Evolutionary conservation across 495 filamentous ascomycete species (phyloP).

Genomic region (Saxophila tyrrhenica): DNA sequence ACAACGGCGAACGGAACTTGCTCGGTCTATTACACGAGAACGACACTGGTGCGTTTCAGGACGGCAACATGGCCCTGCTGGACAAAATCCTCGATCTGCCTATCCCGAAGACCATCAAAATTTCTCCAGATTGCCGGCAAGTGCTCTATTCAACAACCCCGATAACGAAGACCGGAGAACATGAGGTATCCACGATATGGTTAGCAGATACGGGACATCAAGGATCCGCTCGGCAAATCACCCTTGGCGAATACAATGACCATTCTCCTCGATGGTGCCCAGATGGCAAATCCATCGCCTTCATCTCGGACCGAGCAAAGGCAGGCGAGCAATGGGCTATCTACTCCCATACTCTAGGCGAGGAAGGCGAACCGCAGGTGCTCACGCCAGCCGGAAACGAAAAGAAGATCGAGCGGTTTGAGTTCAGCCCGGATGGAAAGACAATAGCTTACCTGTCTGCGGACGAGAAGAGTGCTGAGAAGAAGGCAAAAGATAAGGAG

Average conservation of each 20-base stretch:
- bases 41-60: too few relatives aligned
- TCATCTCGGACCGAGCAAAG: conserved; percentile 20
- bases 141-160: conserved; percentile 12
- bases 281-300: conserved; percentile 13
- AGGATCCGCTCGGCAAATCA: conserved; percentile 14
- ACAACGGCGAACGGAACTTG: background rate
- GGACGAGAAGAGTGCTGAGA: conserved; percentile 20
- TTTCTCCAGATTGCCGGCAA: conserved; percentile 8
- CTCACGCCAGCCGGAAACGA: conserved; percentile 16
- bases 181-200: conserved; percentile 7
- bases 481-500: conserved; percentile 10
- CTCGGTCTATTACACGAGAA: too few relatives aligned
- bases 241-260: conserved; percentile 14
- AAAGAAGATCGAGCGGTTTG: conserved; percentile 11
- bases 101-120: conserved; percentile 7
- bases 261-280: conserved; percentile 13
- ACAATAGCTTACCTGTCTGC: conserved; percentile 22
- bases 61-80: background rate
- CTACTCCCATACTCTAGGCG: conserved; percentile 10
- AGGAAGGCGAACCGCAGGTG: conserved; percentile 4
- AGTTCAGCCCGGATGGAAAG: conserved; percentile 19
- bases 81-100: conserved; percentile 6
- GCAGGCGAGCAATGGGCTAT: conserved; percentile 18
- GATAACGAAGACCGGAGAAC: conserved; percentile 3
- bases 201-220: conserved; percentile 12